Conservation (phyloP, 768 basidiomycete genomes). For the Hypsizygus marmoreus region DNA sequence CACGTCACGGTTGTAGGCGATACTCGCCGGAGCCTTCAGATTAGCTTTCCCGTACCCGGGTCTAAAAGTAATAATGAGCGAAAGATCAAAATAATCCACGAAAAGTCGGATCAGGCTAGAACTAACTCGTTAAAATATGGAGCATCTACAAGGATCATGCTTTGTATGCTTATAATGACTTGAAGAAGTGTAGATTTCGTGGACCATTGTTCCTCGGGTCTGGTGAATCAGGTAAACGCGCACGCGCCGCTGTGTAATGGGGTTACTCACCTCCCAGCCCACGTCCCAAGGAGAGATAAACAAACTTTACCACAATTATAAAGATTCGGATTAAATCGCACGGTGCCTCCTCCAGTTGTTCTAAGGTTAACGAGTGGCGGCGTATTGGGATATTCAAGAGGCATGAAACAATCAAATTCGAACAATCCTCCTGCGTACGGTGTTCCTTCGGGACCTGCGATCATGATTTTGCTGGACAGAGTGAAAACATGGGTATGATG, state of each 20-base stretch:
- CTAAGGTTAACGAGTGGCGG: slow-evolving; percentile 53
- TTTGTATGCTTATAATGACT: slow-evolving; percentile 58
- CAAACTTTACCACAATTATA: slow-evolving; percentile 54
- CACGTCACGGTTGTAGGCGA: slow-evolving; percentile 48
- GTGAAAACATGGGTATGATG: slow-evolving; percentile 8
- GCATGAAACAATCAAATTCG: slow-evolving; percentile 61
- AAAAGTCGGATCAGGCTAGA: slow-evolving; percentile 1
- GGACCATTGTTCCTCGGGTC: slow-evolving; percentile 46
- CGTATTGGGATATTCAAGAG: slow-evolving; percentile 47
- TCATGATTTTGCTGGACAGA: slow-evolving; percentile 49
- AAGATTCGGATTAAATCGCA: slow-evolving; percentile 60
- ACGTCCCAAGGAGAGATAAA: slow-evolving; percentile 57
- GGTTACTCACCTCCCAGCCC: slow-evolving; percentile 47
- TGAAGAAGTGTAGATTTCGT: slow-evolving; percentile 56
- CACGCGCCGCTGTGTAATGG: neutral
- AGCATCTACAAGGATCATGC: slow-evolving; percentile 56
- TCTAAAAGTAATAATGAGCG: slow-evolving; percentile 30
- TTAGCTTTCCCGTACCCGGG: slow-evolving; percentile 50
- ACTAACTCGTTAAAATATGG: slow-evolving; percentile 62
- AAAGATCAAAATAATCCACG: neutral
- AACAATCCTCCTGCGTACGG: slow-evolving; percentile 57
- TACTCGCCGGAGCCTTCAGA: slow-evolving; percentile 32
- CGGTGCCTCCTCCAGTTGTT: slow-evolving; percentile 52
- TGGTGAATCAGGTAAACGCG: slow-evolving; percentile 11
- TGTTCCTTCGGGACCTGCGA: slow-evolving; percentile 57